phyloP scores from a whole-genome alignment of 805 yeast species.

The Metschnikowia continentalis region DNA sequence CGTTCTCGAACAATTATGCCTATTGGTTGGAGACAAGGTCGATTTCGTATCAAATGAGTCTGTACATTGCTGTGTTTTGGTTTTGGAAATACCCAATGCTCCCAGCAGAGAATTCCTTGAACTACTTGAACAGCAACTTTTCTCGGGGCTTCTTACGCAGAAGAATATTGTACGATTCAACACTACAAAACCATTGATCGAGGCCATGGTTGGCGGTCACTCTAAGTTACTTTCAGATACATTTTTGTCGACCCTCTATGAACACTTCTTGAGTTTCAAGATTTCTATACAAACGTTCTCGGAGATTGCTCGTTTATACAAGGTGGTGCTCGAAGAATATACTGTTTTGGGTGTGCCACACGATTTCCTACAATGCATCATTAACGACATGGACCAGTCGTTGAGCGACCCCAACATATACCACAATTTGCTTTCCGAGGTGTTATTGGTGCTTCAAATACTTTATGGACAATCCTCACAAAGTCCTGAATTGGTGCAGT shows the following conservation, averaged over 20 bases:
- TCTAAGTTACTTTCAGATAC: slow-evolving; percentile 12
- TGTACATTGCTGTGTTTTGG: slow-evolving; percentile 18
- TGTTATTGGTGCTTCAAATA: slow-evolving; percentile 21
- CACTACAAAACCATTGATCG: slow-evolving; percentile 25
- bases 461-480: slow-evolving; percentile 14
- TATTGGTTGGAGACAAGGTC: slow-evolving; percentile 39
- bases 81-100: slow-evolving; percentile 9
- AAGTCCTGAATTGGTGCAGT: not conserved
- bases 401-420: slow-evolving; percentile 24
- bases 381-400: slow-evolving; percentile 21
- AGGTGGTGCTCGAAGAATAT: slow-evolving; percentile 20
- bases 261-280: slow-evolving; percentile 16
- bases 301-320: slow-evolving; percentile 27
- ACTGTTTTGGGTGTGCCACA: slow-evolving; percentile 15
- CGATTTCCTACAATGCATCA: slow-evolving; percentile 19
- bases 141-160: slow-evolving; percentile 20
- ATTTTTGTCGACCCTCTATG: slow-evolving; percentile 19
- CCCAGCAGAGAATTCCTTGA: slow-evolving; percentile 40
- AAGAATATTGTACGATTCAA: slow-evolving; percentile 22
- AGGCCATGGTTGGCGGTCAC: slow-evolving; percentile 22
- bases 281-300: slow-evolving; percentile 22
- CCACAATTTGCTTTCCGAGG: slow-evolving; percentile 26
- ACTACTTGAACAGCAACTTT: slow-evolving; percentile 24
- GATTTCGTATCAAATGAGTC: slow-evolving; percentile 50
- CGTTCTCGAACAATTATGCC: slow-evolving; percentile 29